Conservation (phyloP, 345 rosid species). For the Eucalyptus curtisii region DNA sequence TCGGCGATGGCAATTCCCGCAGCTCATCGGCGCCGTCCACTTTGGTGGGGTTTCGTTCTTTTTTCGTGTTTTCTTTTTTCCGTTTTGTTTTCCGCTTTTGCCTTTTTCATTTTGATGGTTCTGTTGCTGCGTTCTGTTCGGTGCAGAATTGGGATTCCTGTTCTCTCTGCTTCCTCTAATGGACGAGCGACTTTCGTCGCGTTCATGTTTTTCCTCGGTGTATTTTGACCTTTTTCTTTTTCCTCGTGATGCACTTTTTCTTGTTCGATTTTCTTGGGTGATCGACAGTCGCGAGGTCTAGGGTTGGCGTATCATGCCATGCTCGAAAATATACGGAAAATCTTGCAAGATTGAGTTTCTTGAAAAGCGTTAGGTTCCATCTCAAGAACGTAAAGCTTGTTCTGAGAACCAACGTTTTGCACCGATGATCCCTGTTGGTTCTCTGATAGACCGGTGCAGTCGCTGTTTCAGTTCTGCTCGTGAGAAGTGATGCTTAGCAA, state of each 20-base stretch:
- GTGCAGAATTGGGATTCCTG: not conserved
- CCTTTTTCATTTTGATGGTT: not conserved
- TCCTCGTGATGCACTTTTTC: not conserved
- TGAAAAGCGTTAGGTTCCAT: not conserved
- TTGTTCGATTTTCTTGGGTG: not conserved
- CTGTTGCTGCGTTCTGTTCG: not conserved
- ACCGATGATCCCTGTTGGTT: not conserved
- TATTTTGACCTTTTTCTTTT: not conserved
- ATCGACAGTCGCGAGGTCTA: not conserved
- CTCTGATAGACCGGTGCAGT: not conserved
- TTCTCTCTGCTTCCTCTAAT: not conserved
- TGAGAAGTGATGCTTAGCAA: not conserved
- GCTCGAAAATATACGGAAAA: not conserved
- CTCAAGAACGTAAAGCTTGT: not conserved
- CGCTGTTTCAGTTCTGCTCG: not conserved
- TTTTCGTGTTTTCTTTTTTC: not conserved
- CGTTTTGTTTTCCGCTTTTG: not conserved
- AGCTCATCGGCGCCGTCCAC: conserved; percentile 29
- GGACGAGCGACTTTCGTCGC: not conserved
- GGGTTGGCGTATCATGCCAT: not conserved
- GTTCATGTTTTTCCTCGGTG: not conserved
- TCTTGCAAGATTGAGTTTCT: not conserved
- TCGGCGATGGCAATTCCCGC: conserved; percentile 12
- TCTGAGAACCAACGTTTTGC: not conserved
- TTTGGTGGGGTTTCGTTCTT: conserved; percentile 28